Base-by-base conservation (phyloP, 768 basidiomycete genomes). In the Tricholoma terreum region DNA sequence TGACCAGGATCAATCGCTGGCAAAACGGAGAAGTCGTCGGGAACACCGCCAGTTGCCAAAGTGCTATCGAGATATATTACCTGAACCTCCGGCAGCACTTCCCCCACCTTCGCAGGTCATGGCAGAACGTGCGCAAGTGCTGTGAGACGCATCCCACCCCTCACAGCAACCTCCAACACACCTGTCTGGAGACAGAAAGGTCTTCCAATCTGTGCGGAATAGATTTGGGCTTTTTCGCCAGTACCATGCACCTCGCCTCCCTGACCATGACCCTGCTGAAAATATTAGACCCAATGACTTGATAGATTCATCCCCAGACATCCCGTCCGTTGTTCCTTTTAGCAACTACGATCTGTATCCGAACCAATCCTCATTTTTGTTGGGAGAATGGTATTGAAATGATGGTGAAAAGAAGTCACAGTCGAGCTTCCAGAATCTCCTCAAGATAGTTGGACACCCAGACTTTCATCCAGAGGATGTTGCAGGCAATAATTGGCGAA, bases 301-400 rank as follows among this genome's bases (percentile, higher is more conserved):
- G 24, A 49, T 24, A 17, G 43, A 19, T 17, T 11, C 10, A 24
- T 24, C 43, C 43, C 22, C 22, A 10, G 43, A 45, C 10, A 45
- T 19, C n/a, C 6, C 9, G 2, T 19, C 15, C 2, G 17, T 2
- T 17, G 2, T 3, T 7, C n/a, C 17, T 1, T n/a, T 21, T 11
- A n/a, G 15, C 5, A 19, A 8, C 14, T 52, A 40, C 27, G 36
- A 31, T 30, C 58, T 52, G 2, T 58, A 59, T 43, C 58, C 58
- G 10, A 61, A 54, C 24, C 51, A 58, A 21, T 55, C 21, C 14
- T 61, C 48, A 4, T 62, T 59, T 38, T 12, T 49, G 15, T 46
- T 62, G 1, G 52, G 58, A 15, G 58, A 52, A n/a, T 62, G 61
- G 55, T 54, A 30, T 33, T 62, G 58, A 55, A 50, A 31, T 30